phyloP scores from a whole-genome alignment of 352 stramenopile species.

The Globisporangium mamillatum region DNA sequence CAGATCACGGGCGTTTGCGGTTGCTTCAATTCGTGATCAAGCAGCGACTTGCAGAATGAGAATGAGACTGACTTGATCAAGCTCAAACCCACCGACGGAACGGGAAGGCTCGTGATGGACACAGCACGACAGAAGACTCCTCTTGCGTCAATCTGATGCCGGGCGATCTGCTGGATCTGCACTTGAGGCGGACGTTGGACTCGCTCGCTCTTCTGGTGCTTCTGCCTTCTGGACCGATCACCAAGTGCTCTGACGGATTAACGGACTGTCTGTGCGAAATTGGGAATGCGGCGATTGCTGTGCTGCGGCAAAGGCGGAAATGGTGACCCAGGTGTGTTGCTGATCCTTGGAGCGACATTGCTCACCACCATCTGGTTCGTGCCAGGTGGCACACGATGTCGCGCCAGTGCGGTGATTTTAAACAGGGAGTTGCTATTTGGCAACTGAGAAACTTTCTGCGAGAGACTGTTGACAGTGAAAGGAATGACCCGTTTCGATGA shows the following conservation, averaged over 20 bases:
- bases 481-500: background rate
- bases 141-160: background rate
- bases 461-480: background rate
- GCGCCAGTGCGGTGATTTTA: background rate
- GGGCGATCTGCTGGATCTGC: background rate
- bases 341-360: background rate
- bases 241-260: background rate
- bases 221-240: conserved; percentile 1
- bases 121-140: background rate
- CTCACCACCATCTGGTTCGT: background rate
- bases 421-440: background rate
- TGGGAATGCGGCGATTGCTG: background rate
- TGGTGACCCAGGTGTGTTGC: background rate
- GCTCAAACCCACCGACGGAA: background rate
- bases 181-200: background rate
- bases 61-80: background rate
- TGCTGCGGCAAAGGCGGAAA: background rate
- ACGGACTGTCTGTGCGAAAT: conserved; percentile 6
- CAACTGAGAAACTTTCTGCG: background rate
- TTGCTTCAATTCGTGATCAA: background rate
- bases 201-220: conserved; percentile 2
- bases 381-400: conserved; percentile 8
- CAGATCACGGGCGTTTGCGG: background rate
- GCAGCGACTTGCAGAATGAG: conserved; percentile 4
- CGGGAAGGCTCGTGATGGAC: background rate